phyloP scores from a whole-genome alignment of 2,329 filamentous ascomycete genomes.

The Pseudogymnoascus sp. region DNA sequence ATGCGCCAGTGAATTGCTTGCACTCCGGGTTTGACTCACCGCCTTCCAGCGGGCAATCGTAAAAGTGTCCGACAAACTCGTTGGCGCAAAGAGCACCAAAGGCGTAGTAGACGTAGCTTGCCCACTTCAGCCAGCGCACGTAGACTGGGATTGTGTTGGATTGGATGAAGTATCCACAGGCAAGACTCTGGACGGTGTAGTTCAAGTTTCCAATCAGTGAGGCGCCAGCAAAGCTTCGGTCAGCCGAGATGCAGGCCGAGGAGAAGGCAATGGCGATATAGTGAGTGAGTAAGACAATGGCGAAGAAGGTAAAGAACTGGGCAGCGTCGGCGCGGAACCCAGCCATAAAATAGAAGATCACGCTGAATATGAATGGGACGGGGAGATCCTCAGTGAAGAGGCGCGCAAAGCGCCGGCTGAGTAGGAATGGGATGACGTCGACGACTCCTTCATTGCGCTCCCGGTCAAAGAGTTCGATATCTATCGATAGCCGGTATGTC shows the following conservation, averaged over 20 bases:
- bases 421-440: slow-evolving; percentile 58
- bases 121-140: slow-evolving; percentile 69
- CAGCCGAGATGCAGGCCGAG: slow-evolving; percentile 56
- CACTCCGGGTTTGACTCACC: slow-evolving; percentile 59
- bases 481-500: slow-evolving; percentile 64
- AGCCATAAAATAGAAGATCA: slow-evolving; percentile 72
- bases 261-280: slow-evolving; percentile 68
- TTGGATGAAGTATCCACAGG: slow-evolving; percentile 71
- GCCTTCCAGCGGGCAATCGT: slow-evolving; percentile 59
- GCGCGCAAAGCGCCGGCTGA: slow-evolving; percentile 62
- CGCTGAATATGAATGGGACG: slow-evolving; percentile 61
- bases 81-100: slow-evolving; percentile 66
- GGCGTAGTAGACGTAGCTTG: slow-evolving; percentile 58
- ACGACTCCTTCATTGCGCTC: slow-evolving; percentile 68
- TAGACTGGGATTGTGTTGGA: slow-evolving; percentile 66
- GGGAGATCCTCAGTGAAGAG: slow-evolving; percentile 65
- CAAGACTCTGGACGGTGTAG: slow-evolving; percentile 67
- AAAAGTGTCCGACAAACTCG: slow-evolving; percentile 65
- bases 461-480: slow-evolving; percentile 69
- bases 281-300: slow-evolving; percentile 59
- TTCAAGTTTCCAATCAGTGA: slow-evolving; percentile 65
- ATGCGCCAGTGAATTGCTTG: slow-evolving; percentile 59
- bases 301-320: slow-evolving; percentile 67
- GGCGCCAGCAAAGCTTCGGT: slow-evolving; percentile 61
- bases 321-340: slow-evolving; percentile 56